These are phyloP conservation scores for Starmera caribaea DNA, from an alignment of 805 yeast genomes.

Conservation along the genomic window DNA sequence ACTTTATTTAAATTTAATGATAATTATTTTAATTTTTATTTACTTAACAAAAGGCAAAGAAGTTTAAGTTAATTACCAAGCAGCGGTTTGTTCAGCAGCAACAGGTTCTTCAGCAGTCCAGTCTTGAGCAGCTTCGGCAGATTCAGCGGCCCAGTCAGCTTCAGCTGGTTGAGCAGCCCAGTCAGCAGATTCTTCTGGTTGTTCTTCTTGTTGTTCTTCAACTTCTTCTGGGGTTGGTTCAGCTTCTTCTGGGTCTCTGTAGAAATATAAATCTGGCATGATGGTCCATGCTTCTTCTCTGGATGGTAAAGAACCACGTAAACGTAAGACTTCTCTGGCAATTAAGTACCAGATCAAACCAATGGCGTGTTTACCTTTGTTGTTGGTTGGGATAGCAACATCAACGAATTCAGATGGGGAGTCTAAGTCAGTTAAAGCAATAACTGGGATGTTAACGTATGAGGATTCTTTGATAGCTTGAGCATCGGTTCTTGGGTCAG, in stretches of 20 bases:
- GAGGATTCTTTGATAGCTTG: constrained; percentile 99
- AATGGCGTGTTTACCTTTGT: constrained; percentile 99
- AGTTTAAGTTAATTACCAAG: constrained; percentile 16
- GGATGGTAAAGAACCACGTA: constrained; percentile 95
- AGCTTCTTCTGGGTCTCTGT: constrained; percentile 99
- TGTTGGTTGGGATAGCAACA: constrained; percentile 99
- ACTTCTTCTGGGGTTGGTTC: constrained; percentile 64
- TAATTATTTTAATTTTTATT: neutral
- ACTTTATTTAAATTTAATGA: neutral
- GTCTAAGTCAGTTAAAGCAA: constrained; percentile 97
- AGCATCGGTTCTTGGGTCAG: constrained; percentile 99
- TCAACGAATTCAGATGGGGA: constrained; percentile 98
- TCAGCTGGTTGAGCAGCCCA: constrained; percentile 60
- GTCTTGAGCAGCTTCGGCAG: constrained; percentile 58
- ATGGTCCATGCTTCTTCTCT: constrained; percentile 97
- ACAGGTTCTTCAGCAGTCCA: constrained; percentile 38
- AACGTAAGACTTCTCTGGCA: constrained; percentile 98
- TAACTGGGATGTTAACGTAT: constrained; percentile 99
- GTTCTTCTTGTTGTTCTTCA: constrained; percentile 46
- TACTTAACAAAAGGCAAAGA: neutral
- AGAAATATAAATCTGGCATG: constrained; percentile 99
- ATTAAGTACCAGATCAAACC: constrained; percentile 99
- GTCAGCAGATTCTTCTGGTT: constrained; percentile 60
- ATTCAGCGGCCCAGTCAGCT: constrained; percentile 70
- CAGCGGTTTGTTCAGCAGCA: constrained; percentile 17